A percentile compares a stretch with the other conserved stretches of the same genome.
Conservation (phyloP, 2,329 filamentous ascomycete species). For the Sclerotinia sclerotiorum region DNA sequence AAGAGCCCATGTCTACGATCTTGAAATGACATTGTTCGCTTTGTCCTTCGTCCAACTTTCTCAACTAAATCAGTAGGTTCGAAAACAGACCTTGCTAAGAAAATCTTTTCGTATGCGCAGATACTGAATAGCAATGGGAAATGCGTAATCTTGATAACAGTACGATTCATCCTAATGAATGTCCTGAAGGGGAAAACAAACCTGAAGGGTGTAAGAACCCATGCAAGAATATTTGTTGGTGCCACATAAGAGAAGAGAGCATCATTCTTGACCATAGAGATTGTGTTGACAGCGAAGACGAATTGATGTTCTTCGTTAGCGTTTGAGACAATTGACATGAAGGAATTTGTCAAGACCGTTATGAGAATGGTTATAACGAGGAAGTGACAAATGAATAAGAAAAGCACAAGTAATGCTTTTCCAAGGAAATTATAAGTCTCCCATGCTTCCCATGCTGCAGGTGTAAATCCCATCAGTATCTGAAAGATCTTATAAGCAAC, state of each 20-base stretch:
- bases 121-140: slow-evolving; percentile 84
- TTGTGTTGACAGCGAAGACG: slow-evolving; percentile 92
- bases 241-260: slow-evolving; percentile 91
- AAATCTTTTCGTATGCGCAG: slow-evolving; percentile 79
- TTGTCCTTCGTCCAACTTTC: slow-evolving; percentile 54
- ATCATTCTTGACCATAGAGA: slow-evolving; percentile 98
- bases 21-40: slow-evolving; percentile 55
- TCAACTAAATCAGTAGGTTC: slow-evolving; percentile 87
- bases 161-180: slow-evolving; percentile 85
- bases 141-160: slow-evolving; percentile 87
- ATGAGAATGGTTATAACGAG: slow-evolving; percentile 92
- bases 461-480: slow-evolving; percentile 93
- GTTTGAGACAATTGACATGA: slow-evolving; percentile 92
- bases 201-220: slow-evolving; percentile 80
- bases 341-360: slow-evolving; percentile 93
- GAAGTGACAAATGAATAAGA: slow-evolving; percentile 94
- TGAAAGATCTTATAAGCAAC: slow-evolving; percentile 93
- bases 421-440: slow-evolving; percentile 74
- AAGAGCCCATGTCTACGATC: slow-evolving; percentile 62
- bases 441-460: slow-evolving; percentile 88
- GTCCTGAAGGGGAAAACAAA: slow-evolving; percentile 76
- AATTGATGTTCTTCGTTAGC: slow-evolving; percentile 92
- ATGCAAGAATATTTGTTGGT: slow-evolving; percentile 87
- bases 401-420: slow-evolving; percentile 71
- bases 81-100: slow-evolving; percentile 73